Conservation (phyloP, 1,284 basidiomycete genomes). For the Stereum hirsutum region DNA sequence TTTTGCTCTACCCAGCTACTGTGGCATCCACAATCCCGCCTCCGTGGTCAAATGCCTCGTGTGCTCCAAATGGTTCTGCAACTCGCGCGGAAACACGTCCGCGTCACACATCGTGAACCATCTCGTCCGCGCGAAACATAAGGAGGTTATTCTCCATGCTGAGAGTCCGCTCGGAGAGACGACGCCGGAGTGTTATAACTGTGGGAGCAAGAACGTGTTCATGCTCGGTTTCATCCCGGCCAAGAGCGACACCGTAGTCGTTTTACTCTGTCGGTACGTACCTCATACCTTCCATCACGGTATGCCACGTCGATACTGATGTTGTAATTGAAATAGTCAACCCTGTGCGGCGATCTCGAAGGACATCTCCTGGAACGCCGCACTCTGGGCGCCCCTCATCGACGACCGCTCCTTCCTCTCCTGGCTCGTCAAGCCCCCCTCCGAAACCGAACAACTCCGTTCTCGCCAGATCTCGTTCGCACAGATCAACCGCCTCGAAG, state of each 20-base stretch:
- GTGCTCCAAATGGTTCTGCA: slow-evolving; percentile 99
- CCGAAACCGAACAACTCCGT: slow-evolving; percentile 89
- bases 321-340: slow-evolving; percentile 48
- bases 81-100: slow-evolving; percentile 96
- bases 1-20: slow-evolving; percentile 57
- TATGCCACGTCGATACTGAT: neutral
- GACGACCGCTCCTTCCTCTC: slow-evolving; percentile 97
- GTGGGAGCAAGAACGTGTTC: slow-evolving; percentile 99
- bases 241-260: slow-evolving; percentile 98
- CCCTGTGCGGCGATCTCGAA: slow-evolving; percentile 96
- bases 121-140: slow-evolving; percentile 97
- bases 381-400: slow-evolving; percentile 97
- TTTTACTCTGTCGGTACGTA: slow-evolving; percentile 88
- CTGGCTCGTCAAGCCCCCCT: slow-evolving; percentile 97
- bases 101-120: slow-evolving; percentile 99
- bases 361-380: slow-evolving; percentile 97
- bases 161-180: slow-evolving; percentile 96
- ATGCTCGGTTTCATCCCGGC: slow-evolving; percentile 99
- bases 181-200: slow-evolving; percentile 97
- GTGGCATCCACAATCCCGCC: slow-evolving; percentile 96
- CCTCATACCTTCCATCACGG: too few relatives aligned
- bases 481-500: slow-evolving; percentile 96
- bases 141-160: slow-evolving; percentile 94
- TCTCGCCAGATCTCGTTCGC: slow-evolving; percentile 94
- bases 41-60: slow-evolving; percentile 96